A percentile compares a stretch with the other conserved stretches of the same genome.
Conservation (phyloP, 2,329 filamentous ascomycete species). For the Grosmannia penicillata region DNA sequence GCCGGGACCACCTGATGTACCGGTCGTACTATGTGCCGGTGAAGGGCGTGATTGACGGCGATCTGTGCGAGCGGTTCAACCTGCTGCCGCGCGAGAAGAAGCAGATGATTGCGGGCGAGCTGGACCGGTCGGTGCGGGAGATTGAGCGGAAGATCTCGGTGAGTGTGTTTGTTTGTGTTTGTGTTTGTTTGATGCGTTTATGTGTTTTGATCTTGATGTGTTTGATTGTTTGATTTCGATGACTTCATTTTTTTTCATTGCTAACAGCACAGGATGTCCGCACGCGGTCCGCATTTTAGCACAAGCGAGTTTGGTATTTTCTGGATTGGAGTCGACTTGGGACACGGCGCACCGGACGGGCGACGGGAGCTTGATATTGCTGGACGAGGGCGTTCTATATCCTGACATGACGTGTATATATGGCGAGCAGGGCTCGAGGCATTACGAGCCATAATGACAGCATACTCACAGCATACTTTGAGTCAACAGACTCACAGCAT, state of each 20-base stretch:
- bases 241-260: background rate
- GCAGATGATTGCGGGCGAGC: conserved; percentile 82
- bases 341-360: background rate
- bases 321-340: background rate
- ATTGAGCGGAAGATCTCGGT: conserved; percentile 89
- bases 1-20: conserved; percentile 91
- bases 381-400: too few species aligned
- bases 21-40: conserved; percentile 91
- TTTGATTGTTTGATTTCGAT: conserved; percentile 86
- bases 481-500: too few species aligned
- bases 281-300: conserved; percentile 41
- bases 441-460: too few species aligned
- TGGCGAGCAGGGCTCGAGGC: too few species aligned
- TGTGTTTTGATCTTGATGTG: too few species aligned
- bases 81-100: conserved; percentile 78
- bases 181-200: background rate
- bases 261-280: conserved; percentile 32
- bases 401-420: too few species aligned
- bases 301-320: background rate
- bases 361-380: background rate
- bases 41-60: conserved; percentile 93
- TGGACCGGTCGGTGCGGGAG: conserved; percentile 80
- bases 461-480: too few species aligned
- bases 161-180: background rate
- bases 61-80: conserved; percentile 85